Evolutionary conservation across 192 early-diverging fungal genomes (phyloP).

Genomic region (Cladochytrium replicatum): DNA sequence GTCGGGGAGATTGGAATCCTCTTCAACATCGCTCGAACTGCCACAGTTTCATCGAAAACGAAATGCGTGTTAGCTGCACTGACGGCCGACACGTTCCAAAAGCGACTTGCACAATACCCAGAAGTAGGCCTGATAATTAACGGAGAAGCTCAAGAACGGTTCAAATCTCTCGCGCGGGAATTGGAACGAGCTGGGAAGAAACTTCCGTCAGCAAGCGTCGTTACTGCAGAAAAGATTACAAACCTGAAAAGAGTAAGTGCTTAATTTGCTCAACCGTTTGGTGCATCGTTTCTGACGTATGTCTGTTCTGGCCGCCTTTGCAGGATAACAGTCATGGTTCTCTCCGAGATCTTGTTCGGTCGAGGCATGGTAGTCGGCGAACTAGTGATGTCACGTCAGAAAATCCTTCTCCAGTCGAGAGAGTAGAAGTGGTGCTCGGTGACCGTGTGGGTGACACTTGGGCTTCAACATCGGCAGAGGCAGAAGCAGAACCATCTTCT

Average conservation of each 20-base stretch:
- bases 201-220: constrained; percentile 7
- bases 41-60: constrained; percentile 53
- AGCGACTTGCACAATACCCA: constrained; percentile 48
- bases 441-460: neutral
- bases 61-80: constrained; percentile 56
- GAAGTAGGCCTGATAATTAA: constrained; percentile 48
- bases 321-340: neutral
- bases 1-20: constrained; percentile 47
- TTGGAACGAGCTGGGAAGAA: constrained; percentile 27
- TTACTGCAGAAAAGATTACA: too few species aligned
- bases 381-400: neutral
- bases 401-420: neutral
- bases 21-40: constrained; percentile 41
- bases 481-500: neutral
- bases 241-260: constrained; percentile 3
- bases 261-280: neutral
- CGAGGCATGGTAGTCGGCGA: neutral
- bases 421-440: neutral
- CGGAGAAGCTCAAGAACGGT: constrained; percentile 51
- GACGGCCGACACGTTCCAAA: constrained; percentile 47
- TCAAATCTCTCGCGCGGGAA: constrained; percentile 19
- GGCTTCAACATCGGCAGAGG: neutral
- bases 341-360: neutral
- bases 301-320: neutral
- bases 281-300: neutral